Conservation (phyloP, 1,139 yeast species). For the Pichiaceae sp. region DNA sequence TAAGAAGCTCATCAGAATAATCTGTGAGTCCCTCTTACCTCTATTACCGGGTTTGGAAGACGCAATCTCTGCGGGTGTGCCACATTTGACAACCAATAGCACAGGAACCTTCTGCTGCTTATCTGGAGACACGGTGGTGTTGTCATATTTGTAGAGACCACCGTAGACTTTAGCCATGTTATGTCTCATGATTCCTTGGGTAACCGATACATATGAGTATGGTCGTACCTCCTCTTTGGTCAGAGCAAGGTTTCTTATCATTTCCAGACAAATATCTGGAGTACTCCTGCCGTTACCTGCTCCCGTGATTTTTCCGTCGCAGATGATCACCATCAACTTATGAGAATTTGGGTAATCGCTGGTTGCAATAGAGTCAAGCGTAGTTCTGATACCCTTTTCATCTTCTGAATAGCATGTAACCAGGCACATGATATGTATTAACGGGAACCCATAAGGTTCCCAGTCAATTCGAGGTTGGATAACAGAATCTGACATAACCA, state of each 20-base stretch:
- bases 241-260: constrained; percentile 78
- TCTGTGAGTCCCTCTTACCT: constrained; percentile 97
- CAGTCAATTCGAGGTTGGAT: constrained; percentile 87
- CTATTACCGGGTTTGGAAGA: constrained; percentile 94
- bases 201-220: constrained; percentile 88
- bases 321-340: constrained; percentile 70
- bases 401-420: constrained; percentile 96
- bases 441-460: constrained; percentile 83
- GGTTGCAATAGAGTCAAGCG: constrained; percentile 84
- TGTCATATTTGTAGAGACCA: constrained; percentile 82
- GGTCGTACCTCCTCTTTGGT: constrained; percentile 71
- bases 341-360: constrained; percentile 95
- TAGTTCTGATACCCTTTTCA: constrained; percentile 73
- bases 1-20: constrained; percentile 85
- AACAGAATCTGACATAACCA: constrained; percentile 64
- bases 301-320: constrained; percentile 94
- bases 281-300: constrained; percentile 82
- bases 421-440: constrained; percentile 74
- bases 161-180: constrained; percentile 95
- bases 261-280: constrained; percentile 76
- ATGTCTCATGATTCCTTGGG: constrained; percentile 86
- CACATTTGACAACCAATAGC: constrained; percentile 79
- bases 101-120: constrained; percentile 89
- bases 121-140: constrained; percentile 61
- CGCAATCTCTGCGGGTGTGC: constrained; percentile 75